Evolutionary conservation across 208 protist genomes (phyloP).

Genomic region (Acanthamoeba royreba): DNA sequence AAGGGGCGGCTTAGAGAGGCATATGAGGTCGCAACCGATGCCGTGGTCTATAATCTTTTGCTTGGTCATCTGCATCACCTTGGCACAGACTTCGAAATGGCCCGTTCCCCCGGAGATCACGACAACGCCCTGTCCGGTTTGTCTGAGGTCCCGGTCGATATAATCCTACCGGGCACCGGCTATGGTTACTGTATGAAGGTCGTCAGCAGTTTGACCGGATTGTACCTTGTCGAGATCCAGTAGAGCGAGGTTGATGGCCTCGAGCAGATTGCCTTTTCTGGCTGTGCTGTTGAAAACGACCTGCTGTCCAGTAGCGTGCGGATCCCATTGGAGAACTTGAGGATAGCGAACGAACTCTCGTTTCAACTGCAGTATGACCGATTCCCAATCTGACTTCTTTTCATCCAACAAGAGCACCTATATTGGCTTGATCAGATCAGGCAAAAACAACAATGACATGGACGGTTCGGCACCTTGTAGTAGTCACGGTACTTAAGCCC

Average conservation of each 20-base stretch:
- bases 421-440: not conserved
- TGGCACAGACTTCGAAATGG: conserved; percentile 72
- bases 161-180: conserved; percentile 58
- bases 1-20: conserved; percentile 68
- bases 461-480: not conserved
- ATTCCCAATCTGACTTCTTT: conserved; percentile 41
- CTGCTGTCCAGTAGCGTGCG: not conserved
- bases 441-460: not conserved
- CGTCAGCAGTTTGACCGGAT: not conserved
- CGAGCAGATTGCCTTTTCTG: conserved; percentile 76
- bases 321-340: not conserved
- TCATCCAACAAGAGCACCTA: conserved; percentile 30
- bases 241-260: conserved; percentile 77
- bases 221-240: conserved; percentile 72
- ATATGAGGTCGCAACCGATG: conserved; percentile 79
- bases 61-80: conserved; percentile 71
- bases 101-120: conserved; percentile 76
- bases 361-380: not conserved
- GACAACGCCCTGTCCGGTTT: conserved; percentile 77
- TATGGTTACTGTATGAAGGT: not conserved
- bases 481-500: conserved; percentile 16
- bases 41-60: conserved; percentile 82
- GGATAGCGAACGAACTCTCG: conserved; percentile 42
- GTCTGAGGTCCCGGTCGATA: conserved; percentile 76
- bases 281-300: conserved; percentile 60